These are phyloP conservation scores for Catenaria anguillulae DNA, from an alignment of 371 early-diverging fungal species.

Conservation along the genomic window DNA sequence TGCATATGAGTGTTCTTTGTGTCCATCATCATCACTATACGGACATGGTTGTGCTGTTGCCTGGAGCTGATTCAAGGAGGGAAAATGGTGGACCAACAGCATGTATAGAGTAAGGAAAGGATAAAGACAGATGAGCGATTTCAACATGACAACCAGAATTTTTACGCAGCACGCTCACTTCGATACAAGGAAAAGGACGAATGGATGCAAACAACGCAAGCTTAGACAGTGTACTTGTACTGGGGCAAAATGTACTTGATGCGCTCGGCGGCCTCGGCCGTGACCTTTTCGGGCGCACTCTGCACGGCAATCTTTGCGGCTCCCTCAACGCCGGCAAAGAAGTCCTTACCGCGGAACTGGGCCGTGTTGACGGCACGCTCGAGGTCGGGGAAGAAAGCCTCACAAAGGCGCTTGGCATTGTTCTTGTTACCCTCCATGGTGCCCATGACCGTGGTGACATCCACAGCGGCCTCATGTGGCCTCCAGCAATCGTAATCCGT, in stretches of 20 bases:
- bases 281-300: constrained; percentile 55
- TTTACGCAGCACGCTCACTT: too few relatives aligned
- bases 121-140: too few relatives aligned
- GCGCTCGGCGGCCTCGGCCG: constrained; percentile 49
- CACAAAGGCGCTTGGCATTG: constrained; percentile 67
- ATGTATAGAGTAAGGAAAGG: too few relatives aligned
- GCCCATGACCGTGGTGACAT: constrained; percentile 79
- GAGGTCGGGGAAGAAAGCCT: constrained; percentile 59
- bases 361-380: constrained; percentile 40
- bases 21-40: too few relatives aligned
- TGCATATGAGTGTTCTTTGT: too few relatives aligned
- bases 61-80: too few relatives aligned
- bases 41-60: too few relatives aligned
- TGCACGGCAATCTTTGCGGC: constrained; percentile 57
- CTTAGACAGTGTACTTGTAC: not conserved
- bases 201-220: not conserved
- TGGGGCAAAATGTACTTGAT: constrained; percentile 56
- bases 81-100: too few relatives aligned
- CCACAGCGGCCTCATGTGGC: constrained; percentile 74
- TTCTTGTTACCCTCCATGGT: constrained; percentile 70
- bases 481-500: constrained; percentile 98
- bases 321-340: constrained; percentile 41
- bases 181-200: too few relatives aligned
- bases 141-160: too few relatives aligned
- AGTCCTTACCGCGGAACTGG: constrained; percentile 21